A percentile compares a stretch with the other conserved stretches of the same genome.
phyloP scores from a whole-genome alignment of 2,329 filamentous ascomycete species.

The Colletotrichum sp. region DNA sequence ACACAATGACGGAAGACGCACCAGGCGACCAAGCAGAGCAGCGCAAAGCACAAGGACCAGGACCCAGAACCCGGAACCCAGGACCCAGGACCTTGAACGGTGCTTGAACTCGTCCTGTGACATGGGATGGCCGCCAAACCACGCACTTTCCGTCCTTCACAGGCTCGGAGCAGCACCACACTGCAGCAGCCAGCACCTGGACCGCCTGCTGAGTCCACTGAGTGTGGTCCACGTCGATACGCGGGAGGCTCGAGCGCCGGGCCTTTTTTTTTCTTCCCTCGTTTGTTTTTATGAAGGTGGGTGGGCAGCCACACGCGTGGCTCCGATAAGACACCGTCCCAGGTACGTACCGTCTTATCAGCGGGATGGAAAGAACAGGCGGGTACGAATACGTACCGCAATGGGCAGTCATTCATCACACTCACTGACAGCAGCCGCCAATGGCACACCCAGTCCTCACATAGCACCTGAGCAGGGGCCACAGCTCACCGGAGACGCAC shows the following conservation, averaged over 20 bases:
- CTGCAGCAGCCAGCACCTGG: background rate
- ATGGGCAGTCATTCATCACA: background rate
- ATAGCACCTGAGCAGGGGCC: background rate
- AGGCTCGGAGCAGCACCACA: background rate
- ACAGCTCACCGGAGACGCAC: background rate
- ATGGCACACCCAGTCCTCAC: background rate
- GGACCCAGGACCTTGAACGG: background rate
- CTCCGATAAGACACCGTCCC: background rate
- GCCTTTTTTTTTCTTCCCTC: background rate
- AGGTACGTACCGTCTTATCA: background rate
- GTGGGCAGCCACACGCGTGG: background rate
- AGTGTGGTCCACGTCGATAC: background rate
- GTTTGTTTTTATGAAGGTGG: background rate
- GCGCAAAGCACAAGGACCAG: background rate
- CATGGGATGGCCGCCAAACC: background rate
- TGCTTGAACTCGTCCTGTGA: background rate
- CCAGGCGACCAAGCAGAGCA: background rate
- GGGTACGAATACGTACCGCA: background rate
- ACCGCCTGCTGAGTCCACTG: background rate
- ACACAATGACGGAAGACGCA: constrained; percentile 14
- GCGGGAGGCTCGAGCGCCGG: background rate
- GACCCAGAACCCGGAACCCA: background rate
- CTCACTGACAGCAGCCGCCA: background rate
- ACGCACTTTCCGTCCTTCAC: background rate
- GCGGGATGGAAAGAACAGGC: background rate